A percentile compares a stretch with the other conserved stretches of the same genome.
These are phyloP conservation scores for Fusarium lateritium DNA, from an alignment of 2,329 filamentous ascomycete genomes.

Conservation along the genomic window DNA sequence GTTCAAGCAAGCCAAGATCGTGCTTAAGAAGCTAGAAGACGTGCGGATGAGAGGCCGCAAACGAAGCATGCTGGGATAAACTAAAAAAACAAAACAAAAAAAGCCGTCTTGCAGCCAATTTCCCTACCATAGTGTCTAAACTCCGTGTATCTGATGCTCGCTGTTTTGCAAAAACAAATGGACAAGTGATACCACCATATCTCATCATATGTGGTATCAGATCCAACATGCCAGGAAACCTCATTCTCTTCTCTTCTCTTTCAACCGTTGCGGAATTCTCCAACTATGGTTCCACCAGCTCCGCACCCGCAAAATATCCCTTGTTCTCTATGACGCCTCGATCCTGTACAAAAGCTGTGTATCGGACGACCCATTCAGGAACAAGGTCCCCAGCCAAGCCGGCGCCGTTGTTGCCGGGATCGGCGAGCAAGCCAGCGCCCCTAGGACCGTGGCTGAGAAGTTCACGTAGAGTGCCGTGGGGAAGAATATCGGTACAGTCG, in stretches of 20 bases:
- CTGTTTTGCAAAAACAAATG: slow-evolving; percentile 49
- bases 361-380: slow-evolving; percentile 96
- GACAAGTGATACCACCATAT: slow-evolving; percentile 36
- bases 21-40: slow-evolving; percentile 88
- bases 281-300: slow-evolving; percentile 65
- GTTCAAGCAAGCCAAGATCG: slow-evolving; percentile 81
- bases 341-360: slow-evolving; percentile 94
- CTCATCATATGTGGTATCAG: slow-evolving; percentile 32
- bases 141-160: slow-evolving; percentile 54
- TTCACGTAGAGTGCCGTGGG: slow-evolving; percentile 86
- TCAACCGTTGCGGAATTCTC: slow-evolving; percentile 3
- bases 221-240: slow-evolving; percentile 28
- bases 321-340: slow-evolving; percentile 98
- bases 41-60: slow-evolving; percentile 95
- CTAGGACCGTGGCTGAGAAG: slow-evolving; percentile 80
- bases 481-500: slow-evolving; percentile 93
- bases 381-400: slow-evolving; percentile 83
- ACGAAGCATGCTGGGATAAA: slow-evolving; percentile 92
- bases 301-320: slow-evolving; percentile 93
- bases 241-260: slow-evolving; percentile 7
- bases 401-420: slow-evolving; percentile 62
- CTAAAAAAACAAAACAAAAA: slow-evolving; percentile 20
- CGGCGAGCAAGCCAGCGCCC: slow-evolving; percentile 83
- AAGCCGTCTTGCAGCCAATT: slow-evolving; percentile 47
- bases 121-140: slow-evolving; percentile 47